Evolutionary conservation across 1,284 basidiomycete species (phyloP).

Genomic region (Cutaneotrichosporon mucoides): DNA sequence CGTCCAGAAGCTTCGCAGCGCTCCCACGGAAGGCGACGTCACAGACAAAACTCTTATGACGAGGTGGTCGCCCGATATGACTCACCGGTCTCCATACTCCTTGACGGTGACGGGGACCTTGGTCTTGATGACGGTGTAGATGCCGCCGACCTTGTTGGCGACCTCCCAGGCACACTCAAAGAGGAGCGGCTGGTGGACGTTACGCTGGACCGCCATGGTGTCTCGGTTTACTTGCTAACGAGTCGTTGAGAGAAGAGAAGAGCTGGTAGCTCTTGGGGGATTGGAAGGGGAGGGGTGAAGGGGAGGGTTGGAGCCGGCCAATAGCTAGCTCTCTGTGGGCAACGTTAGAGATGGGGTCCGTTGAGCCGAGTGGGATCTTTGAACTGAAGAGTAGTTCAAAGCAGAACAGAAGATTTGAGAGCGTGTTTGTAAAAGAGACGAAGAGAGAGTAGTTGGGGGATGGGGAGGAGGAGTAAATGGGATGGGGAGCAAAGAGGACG

Average conservation of each 20-base stretch:
- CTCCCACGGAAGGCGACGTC: not conserved
- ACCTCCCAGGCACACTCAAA: conserved; percentile 94
- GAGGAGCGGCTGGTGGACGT: conserved; percentile 70
- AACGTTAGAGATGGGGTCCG: no score
- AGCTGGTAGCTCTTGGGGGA: no score
- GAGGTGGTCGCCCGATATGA: not conserved
- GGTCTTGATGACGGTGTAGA: conserved; percentile 99
- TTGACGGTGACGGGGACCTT: conserved; percentile 96
- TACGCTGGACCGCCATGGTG: conserved; percentile 52
- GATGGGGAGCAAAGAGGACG: not conserved
- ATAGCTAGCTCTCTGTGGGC: not conserved
- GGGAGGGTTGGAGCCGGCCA: not conserved
- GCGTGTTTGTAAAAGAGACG: not conserved
- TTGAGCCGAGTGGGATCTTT: no score
- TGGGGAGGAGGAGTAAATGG: not conserved
- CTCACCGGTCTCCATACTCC: conserved; percentile 60
- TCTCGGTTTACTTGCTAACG: not conserved
- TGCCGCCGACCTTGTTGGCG: conserved; percentile 95
- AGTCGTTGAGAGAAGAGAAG: not conserved
- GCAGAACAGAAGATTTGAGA: not conserved
- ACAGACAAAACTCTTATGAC: not conserved
- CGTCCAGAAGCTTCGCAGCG: not conserved
- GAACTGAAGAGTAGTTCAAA: not conserved
- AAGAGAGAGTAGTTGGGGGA: not conserved
- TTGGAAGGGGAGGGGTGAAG: not conserved